Evolutionary conservation across 2,329 filamentous ascomycete genomes (phyloP).

Genomic region (Pyricularia grisea): DNA sequence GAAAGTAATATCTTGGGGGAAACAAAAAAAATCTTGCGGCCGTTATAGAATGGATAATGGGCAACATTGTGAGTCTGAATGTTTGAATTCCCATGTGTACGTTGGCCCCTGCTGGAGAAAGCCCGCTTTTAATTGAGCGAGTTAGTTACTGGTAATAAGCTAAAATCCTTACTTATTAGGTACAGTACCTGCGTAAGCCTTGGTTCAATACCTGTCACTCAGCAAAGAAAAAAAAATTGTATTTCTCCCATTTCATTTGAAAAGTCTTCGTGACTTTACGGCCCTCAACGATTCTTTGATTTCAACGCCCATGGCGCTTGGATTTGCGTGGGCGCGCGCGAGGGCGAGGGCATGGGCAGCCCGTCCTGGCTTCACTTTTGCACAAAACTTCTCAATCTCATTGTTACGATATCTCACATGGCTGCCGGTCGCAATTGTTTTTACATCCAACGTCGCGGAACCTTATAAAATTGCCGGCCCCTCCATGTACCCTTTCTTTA

Average conservation of each 20-base stretch:
- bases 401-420: slow-evolving; percentile 48
- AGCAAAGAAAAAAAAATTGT: background rate
- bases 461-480: slow-evolving; percentile 46
- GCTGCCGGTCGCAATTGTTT: slow-evolving; percentile 51
- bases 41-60: background rate
- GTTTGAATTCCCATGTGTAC: background rate
- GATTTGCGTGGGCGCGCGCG: background rate
- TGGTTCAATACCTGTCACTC: too few relatives aligned
- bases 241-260: too few relatives aligned
- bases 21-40: background rate
- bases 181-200: too few relatives aligned
- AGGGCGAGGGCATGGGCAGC: background rate
- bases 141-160: background rate
- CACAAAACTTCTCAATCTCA: slow-evolving; percentile 28
- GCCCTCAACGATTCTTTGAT: background rate
- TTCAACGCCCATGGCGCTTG: background rate
- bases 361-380: slow-evolving; percentile 17
- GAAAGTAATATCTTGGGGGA: background rate
- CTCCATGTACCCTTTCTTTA: slow-evolving; percentile 74
- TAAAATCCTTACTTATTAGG: background rate
- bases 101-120: background rate
- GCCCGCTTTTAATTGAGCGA: background rate
- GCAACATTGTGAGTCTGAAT: background rate
- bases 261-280: background rate
- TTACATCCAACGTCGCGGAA: slow-evolving; percentile 52